Evolutionary conservation across 2,329 filamentous ascomycete genomes (phyloP).

Genomic region (Aaosphaeria pasadenensis): DNA sequence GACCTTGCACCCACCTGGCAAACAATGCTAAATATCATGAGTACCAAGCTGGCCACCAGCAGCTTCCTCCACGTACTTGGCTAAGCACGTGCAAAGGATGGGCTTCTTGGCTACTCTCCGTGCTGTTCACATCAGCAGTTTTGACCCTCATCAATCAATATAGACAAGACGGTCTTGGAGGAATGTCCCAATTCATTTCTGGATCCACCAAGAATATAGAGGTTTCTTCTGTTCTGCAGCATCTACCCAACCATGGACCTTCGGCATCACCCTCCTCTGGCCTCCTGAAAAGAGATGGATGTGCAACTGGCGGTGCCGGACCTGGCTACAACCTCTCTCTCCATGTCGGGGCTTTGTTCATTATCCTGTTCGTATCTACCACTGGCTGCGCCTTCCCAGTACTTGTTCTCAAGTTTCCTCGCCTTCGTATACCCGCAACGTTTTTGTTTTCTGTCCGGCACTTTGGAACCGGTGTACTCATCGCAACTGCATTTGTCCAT

Average conservation of each 20-base stretch:
- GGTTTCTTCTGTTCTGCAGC: too few species aligned
- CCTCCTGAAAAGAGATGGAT: conserved; percentile 13
- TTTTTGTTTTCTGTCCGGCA: conserved; percentile 60
- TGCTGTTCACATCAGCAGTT: too few species aligned
- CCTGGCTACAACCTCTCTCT: conserved; percentile 26
- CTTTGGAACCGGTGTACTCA: conserved; percentile 70
- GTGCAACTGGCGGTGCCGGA: conserved; percentile 17
- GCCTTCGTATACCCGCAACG: conserved; percentile 57
- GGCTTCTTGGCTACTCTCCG: too few species aligned
- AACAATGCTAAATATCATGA: too few species aligned
- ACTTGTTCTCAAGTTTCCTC: conserved; percentile 57
- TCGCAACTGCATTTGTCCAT: conserved; percentile 82
- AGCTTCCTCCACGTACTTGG: too few species aligned
- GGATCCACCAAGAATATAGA: neutral
- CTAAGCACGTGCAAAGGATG: too few species aligned
- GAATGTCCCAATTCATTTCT: neutral
- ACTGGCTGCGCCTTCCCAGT: conserved; percentile 60
- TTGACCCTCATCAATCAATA: too few species aligned
- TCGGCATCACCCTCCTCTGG: too few species aligned
- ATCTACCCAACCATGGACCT: too few species aligned
- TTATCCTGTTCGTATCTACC: conserved; percentile 31
- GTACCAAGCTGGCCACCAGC: too few species aligned
- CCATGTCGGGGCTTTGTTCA: conserved; percentile 31
- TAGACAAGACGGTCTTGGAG: too few species aligned
- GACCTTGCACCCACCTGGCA: neutral